Evolutionary conservation across 1,284 basidiomycete species (phyloP), one percentile per base, ranked within the genome.

Genomic region (Peniophora sp.): DNA sequence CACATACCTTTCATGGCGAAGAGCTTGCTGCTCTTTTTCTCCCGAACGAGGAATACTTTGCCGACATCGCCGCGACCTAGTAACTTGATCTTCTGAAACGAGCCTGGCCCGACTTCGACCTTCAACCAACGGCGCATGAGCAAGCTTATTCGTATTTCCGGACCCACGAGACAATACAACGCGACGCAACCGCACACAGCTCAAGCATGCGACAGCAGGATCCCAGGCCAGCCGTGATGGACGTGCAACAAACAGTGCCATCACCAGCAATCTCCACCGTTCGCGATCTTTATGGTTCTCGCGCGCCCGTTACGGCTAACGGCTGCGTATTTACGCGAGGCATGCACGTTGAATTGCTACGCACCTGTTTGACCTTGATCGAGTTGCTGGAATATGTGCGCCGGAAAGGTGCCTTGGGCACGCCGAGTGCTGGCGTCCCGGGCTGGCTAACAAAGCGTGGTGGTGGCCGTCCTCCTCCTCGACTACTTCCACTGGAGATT

Each of bases 321-420:
- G 27, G 12, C 27, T 32, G 27, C 27, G 27, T 32, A 32, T 32
- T 32, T 32, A 39, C 27, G 41, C 12, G 35, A 51, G 23, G 39
- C 18, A 42, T 20, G 50, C 24, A 39, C 24, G 39, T n/a, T 20
- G 48, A 37, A 51, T 41, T 23, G 45, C 24, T 15, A 71, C 83
- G 68, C 67, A 91, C 90, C 67, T 85, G 79, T 65, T 85, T 79
- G 60, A 96, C 86, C 74, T 97, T 97, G 74, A 99, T 97, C 41
- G 93, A 97, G 69, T 97, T 97, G 65, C 91, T 94, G 45, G 91
- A 95, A 68, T 99, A 99, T 43, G 96, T 98, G 60, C 96, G 72
- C 55, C 92, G 79, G 70, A 98, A 98, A 27, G 88, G 81, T 52
- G 79, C 68, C 80, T 76, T 34, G 81, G 78, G 6, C 72, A 72